phyloP scores from a whole-genome alignment of 2,329 filamentous ascomycete species.

The Lasiodiplodia gonubiensis region DNA sequence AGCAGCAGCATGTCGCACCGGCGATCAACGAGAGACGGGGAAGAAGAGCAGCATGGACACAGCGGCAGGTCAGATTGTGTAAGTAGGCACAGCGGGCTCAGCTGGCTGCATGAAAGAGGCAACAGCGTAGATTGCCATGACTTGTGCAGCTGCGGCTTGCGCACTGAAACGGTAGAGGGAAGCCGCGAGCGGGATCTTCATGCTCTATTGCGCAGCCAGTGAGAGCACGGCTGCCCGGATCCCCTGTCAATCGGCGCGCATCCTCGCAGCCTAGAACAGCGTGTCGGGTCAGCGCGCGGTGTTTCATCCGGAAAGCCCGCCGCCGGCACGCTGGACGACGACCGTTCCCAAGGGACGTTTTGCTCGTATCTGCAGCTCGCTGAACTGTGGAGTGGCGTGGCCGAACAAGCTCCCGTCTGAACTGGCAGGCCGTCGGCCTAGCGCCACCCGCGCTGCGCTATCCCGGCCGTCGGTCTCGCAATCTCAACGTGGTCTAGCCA shows the following conservation, averaged over 20 bases:
- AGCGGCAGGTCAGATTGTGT: constrained; percentile 11
- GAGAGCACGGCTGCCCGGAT: background rate
- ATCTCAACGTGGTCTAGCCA: constrained; percentile 2
- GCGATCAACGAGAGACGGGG: constrained; percentile 3
- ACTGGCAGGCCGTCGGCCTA: background rate
- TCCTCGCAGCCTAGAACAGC: constrained; percentile 6
- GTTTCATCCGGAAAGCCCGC: background rate
- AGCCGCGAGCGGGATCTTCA: constrained; percentile 9
- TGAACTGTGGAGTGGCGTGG: constrained; percentile 1
- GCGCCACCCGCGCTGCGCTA: background rate
- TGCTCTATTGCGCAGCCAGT: background rate
- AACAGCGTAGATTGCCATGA: constrained; percentile 6
- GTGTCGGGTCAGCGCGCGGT: background rate
- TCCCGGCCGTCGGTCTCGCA: background rate
- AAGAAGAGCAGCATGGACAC: background rate
- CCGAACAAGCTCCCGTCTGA: background rate
- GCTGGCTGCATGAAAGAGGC: constrained; percentile 1
- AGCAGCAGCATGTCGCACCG: constrained; percentile 9
- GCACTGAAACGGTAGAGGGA: background rate
- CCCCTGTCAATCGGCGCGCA: constrained; percentile 19
- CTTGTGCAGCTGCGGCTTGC: background rate
- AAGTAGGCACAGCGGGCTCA: background rate
- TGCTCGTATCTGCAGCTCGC: constrained; percentile 17
- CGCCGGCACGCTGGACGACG: constrained; percentile 4
- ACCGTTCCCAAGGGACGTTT: background rate